Evolutionary conservation across 352 stramenopile species (phyloP), one percentile per base, ranked within the genome.

Genomic region (Poterioochromonas sp.): DNA sequence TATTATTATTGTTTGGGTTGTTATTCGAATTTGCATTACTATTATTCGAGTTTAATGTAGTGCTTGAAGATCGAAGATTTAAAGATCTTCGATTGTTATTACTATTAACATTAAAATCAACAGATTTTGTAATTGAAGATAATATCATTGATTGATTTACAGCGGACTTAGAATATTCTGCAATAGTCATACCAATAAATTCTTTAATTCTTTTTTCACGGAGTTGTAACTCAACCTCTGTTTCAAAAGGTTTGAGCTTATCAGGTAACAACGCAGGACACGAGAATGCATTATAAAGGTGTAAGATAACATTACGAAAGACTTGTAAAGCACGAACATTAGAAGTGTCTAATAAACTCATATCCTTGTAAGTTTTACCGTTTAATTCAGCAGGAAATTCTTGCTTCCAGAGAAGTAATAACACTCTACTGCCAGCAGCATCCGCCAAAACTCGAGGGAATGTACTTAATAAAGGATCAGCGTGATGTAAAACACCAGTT

Each of bases 241-340:
- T 29, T 32, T 62, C 51, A 29, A 34, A 22, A 32, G 51, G 51
- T 32, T 34, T 22, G 12, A 62, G 26, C 26, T 62, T 62, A 62
- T 62, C 26, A 11, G 60, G 60, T 44, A 20, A n/a, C 8, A 32
- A 20, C 39, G 39, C 60, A 39, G 60, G 60, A 43, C 3, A 69
- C 8, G 3, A 5, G 2, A 41, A 11, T 8, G 60, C 60, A 44
- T 43, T 3, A 20, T 32, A 69, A 43, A 69, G 12, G 12, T n/a
- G 60, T 43, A 69, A 43, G 2, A 69, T 43, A 26, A 69, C 26
- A 69, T 69, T 69, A 18, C 60, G 22, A 32, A 69, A 69, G 39
- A 41, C 60, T 44, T 43, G 29, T 20, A 69, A 18, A 32, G 32
- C 29, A 43, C 60, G n/a, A 5, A 43, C 60, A 44, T 8, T 40